Base-by-base conservation (phyloP, 306 rosid species). In the Spatholobus suberectus region DNA sequence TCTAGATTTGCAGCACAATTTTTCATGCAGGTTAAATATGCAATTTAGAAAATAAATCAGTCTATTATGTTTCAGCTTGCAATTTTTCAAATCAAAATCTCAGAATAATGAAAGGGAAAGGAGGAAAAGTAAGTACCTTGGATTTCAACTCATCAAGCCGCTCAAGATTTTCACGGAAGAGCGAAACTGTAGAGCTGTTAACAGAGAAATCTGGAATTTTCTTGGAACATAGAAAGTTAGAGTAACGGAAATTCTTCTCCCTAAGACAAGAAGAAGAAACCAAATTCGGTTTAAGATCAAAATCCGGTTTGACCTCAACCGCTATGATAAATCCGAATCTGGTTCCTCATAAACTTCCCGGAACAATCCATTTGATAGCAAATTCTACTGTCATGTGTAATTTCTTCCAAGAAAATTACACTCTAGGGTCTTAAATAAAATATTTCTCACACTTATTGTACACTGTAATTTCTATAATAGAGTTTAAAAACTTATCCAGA, bases 181-280 rank as follows among this genome's bases (percentile, higher is more conserved):
- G 88, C 1, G 77, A 7, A 75, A 81, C 26, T 1, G 76, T 82
- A 14, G 76, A 67, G 6, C 4, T 34, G 79, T 91, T 87, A 41
- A 94, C 37, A 72, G 65, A 78, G 83, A 90, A 86, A 40, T 0
- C 0, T 27, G 83, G 44, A 66, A 1, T 69, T 5, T 0, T 44
- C 65, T 78, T 79, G 21, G 82, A 26, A 66, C 86, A 41, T 1
- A 93, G 81, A 61, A 89, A 90, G 15, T 84, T 86, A 55, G 91
- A 90, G 54, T 67, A 70, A 63, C 18, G 23, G 37, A 83, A 87
- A 12, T 24, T 13, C 0, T 18, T 52, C 4, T 78, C 66, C 57
- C 23, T 77, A 6, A 85, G 85, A n/a, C 23, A 8, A 7, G 61
- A 20, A 20, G 90, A 81, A 6, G 84, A 49, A 76, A 86, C 75